Evolutionary conservation across 2,329 filamentous ascomycete species (phyloP).

Genomic region (Colletotrichum sp.): DNA sequence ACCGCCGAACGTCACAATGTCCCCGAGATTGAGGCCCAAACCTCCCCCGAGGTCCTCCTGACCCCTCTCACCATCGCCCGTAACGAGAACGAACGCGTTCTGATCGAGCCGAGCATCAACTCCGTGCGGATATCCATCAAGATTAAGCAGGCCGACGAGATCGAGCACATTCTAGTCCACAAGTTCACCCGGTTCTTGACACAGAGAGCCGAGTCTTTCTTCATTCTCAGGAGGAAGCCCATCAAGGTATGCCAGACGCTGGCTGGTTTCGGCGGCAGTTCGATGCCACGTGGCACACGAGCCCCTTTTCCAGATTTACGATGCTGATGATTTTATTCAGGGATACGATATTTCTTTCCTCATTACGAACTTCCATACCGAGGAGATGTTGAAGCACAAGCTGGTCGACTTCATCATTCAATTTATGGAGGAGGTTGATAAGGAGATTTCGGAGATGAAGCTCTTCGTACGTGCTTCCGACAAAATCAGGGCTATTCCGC

Average conservation of each 20-base stretch:
- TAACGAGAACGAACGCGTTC: conserved; percentile 95
- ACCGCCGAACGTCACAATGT: conserved; percentile 97
- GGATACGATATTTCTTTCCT: conserved; percentile 99
- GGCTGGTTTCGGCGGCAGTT: not conserved
- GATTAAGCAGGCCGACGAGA: conserved; percentile 99
- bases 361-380: conserved; percentile 98
- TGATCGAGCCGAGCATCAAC: conserved; percentile 97
- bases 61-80: conserved; percentile 89
- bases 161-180: conserved; percentile 96
- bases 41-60: conserved; percentile 90
- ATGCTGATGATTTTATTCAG: conserved; percentile 47
- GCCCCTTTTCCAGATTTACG: not conserved
- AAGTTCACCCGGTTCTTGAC: conserved; percentile 98
- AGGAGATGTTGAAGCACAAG: conserved; percentile 99
- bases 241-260: conserved; percentile 71
- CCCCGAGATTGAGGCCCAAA: conserved; percentile 92
- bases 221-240: conserved; percentile 92
- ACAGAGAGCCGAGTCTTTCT: conserved; percentile 95
- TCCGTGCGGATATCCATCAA: conserved; percentile 96
- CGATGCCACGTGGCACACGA: not conserved
- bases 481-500: no score
- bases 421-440: conserved; percentile 99
- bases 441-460: conserved; percentile 99
- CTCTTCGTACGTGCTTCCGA: conserved; percentile 79
- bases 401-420: conserved; percentile 98